A percentile compares a stretch with the other conserved stretches of the same genome.
Evolutionary conservation across 2,329 filamentous ascomycete species (phyloP).

Genomic region (Penicillium rolfsii): DNA sequence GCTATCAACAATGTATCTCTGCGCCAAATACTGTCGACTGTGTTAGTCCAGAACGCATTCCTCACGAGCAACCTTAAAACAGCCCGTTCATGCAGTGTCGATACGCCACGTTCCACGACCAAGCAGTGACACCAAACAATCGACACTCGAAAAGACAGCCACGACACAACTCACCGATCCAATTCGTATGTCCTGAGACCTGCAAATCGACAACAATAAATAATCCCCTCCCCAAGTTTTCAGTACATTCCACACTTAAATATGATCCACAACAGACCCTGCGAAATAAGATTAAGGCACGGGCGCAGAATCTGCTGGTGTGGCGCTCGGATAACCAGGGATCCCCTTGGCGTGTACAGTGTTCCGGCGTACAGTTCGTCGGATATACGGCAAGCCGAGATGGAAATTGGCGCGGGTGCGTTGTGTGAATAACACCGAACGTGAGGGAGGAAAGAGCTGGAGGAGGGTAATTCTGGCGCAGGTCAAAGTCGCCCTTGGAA

Average conservation of each 20-base stretch:
- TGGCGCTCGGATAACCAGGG: constrained; percentile 11
- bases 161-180: background rate
- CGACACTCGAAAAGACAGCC: background rate
- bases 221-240: background rate
- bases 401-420: no score
- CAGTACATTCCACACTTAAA: constrained; percentile 12
- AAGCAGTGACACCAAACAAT: background rate
- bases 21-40: background rate
- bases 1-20: background rate
- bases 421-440: background rate
- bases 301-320: background rate
- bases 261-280: constrained; percentile 8
- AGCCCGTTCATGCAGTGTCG: background rate
- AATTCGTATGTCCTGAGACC: background rate
- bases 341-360: no score
- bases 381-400: background rate
- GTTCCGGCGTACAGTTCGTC: background rate
- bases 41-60: background rate
- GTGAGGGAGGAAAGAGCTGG: background rate
- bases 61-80: background rate
- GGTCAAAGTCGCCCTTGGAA: background rate
- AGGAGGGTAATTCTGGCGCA: background rate
- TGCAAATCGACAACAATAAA: background rate
- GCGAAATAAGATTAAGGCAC: constrained; percentile 10
- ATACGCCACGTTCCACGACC: background rate